These are phyloP conservation scores for Thalassiosira exigua DNA, from an alignment of 352 stramenopile genomes.

Conservation along the genomic window DNA sequence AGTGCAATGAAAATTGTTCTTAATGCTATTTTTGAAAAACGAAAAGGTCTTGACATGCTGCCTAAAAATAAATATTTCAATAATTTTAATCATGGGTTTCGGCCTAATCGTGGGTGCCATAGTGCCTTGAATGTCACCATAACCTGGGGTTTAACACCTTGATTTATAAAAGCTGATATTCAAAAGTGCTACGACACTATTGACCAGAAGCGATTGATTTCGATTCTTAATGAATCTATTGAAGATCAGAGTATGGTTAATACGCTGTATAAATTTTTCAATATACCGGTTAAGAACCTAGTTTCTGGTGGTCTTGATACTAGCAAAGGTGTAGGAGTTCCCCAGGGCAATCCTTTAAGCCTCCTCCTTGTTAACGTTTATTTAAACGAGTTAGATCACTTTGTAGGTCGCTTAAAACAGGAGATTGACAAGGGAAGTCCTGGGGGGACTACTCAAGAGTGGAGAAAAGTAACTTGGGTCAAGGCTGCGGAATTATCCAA, in stretches of 20 bases:
- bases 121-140: slow-evolving; percentile 18
- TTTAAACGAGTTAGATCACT: slow-evolving; percentile 29
- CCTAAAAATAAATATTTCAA: slow-evolving; percentile 26
- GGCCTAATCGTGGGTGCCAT: slow-evolving; percentile 21
- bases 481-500: slow-evolving; percentile 20
- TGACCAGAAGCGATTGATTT: slow-evolving; percentile 26
- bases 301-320: slow-evolving; percentile 19
- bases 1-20: slow-evolving; percentile 32
- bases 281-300: slow-evolving; percentile 19
- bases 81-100: slow-evolving; percentile 27
- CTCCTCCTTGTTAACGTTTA: slow-evolving; percentile 17
- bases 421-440: slow-evolving; percentile 19
- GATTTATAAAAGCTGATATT: slow-evolving; percentile 29
- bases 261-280: slow-evolving; percentile 31
- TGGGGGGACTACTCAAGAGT: slow-evolving; percentile 14
- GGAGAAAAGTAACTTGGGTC: slow-evolving; percentile 21
- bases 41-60: slow-evolving; percentile 22
- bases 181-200: slow-evolving; percentile 26
- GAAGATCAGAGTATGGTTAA: slow-evolving; percentile 22
- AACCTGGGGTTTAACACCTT: slow-evolving; percentile 20
- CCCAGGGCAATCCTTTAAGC: slow-evolving; percentile 23
- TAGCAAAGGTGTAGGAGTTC: slow-evolving; percentile 23
- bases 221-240: slow-evolving; percentile 26
- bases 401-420: slow-evolving; percentile 18
- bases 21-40: slow-evolving; percentile 26